phyloP scores from a whole-genome alignment of 495 filamentous ascomycete species.

The Trichoderma gamsii region DNA sequence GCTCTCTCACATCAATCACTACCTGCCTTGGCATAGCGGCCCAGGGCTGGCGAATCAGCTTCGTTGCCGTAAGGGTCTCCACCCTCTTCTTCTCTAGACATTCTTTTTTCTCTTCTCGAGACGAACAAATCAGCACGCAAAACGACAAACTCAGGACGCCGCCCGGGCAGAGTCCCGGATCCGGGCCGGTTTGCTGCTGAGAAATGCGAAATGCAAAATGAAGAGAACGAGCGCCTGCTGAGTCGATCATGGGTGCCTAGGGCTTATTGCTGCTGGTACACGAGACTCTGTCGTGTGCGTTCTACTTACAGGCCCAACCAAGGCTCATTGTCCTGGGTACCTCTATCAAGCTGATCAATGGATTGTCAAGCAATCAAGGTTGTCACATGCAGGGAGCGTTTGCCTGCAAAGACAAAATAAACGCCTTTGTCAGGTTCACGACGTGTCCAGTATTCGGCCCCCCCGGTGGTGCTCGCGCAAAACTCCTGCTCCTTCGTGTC shows the following conservation, averaged over 20 bases:
- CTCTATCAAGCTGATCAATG: background rate
- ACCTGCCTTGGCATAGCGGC: background rate
- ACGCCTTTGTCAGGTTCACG: too few species aligned
- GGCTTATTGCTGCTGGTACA: background rate
- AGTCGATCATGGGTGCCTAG: background rate
- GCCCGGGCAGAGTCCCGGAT: background rate
- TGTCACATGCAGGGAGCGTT: too few species aligned
- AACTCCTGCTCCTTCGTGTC: background rate
- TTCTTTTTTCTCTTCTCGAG: background rate
- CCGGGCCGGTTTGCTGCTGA: background rate
- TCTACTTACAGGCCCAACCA: background rate
- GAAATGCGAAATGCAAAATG: background rate
- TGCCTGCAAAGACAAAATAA: too few species aligned
- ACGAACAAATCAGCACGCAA: background rate
- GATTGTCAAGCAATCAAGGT: too few species aligned
- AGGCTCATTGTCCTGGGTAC: background rate
- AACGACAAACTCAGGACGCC: background rate
- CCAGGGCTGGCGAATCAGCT: background rate
- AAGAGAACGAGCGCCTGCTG: background rate
- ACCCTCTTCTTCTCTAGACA: background rate
- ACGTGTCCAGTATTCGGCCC: too few species aligned
- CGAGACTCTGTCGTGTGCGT: background rate
- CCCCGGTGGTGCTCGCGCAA: background rate
- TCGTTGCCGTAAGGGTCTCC: background rate
- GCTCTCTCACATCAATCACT: too few species aligned